Percentiles rank a stretch among this genome's conserved stretches.
Conservation (phyloP, 768 basidiomycete species). For the Chlorophyllum brunneum region DNA sequence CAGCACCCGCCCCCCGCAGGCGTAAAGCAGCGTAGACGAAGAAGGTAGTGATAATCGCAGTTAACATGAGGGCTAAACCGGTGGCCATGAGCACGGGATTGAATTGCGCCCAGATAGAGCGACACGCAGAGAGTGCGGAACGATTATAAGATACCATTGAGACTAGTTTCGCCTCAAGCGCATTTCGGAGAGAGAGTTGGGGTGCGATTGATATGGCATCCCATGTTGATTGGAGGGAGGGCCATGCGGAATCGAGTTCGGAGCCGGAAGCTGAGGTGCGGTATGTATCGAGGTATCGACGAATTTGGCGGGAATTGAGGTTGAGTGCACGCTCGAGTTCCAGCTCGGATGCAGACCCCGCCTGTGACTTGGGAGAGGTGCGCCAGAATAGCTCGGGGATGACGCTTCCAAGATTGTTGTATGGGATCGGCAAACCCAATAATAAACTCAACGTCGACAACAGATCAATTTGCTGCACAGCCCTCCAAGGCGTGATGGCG, state of each 20-base stretch:
- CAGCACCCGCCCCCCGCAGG: not conserved
- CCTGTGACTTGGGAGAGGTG: not conserved
- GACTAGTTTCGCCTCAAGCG: constrained; percentile 30
- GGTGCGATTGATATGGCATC: constrained; percentile 37
- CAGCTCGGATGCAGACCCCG: constrained; percentile 18
- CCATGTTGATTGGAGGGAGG: constrained; percentile 12
- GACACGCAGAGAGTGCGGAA: constrained; percentile 64
- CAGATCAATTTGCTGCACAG: constrained; percentile 90
- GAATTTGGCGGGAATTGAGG: constrained; percentile 73
- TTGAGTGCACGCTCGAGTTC: constrained; percentile 57
- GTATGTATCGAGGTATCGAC: constrained; percentile 73
- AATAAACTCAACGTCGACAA: constrained; percentile 85
- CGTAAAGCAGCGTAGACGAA: constrained; percentile 47
- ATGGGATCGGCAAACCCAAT: constrained; percentile 91
- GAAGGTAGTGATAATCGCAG: constrained; percentile 53
- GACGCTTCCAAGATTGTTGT: constrained; percentile 88
- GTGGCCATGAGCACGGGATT: constrained; percentile 71
- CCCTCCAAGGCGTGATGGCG: constrained; percentile 49
- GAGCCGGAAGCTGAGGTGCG: constrained; percentile 62
- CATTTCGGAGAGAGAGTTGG: constrained; percentile 22
- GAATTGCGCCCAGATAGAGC: constrained; percentile 94
- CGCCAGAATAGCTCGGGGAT: constrained; percentile 90
- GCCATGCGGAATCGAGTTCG: constrained; percentile 71
- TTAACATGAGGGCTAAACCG: constrained; percentile 60
- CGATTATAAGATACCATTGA: constrained; percentile 51